Evolutionary conservation across 768 basidiomycete species (phyloP), one percentile per base, ranked within the genome.

Genomic region (Rubroboletus satanas): DNA sequence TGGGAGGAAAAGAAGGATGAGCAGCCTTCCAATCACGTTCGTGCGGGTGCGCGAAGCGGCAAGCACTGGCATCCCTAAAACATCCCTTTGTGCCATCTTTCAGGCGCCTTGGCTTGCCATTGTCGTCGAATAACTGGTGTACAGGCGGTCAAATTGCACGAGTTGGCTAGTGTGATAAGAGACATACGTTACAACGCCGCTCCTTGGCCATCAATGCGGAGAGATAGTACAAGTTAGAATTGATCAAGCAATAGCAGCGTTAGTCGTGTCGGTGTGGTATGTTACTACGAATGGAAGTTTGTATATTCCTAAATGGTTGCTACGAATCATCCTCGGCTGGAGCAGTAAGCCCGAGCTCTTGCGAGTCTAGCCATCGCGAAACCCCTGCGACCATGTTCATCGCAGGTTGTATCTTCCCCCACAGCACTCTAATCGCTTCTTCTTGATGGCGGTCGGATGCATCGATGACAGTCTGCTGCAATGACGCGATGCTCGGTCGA

Each of bases 11-110:
- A 44, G 70, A 71, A 45, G 55, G 28, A 4, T 49, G 46, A 1
- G 75, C 74, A n/a, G 46, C 36, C 48, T 50, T 42, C 75, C 75
- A 75, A 15, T 57, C 57, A 2, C 68, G 66, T 29, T 73, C 67
- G 50, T 60, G 59, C 7, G 74, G 74, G 28, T 71, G 70, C 14
- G 47, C 72, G 31, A 70, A 71, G 38, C n/a, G 45, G 47, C 70
- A 71, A n/a, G 21, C 54, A 38, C 48, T 59, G 41, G 57, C 64
- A 41, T 58, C 57, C 32, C 61, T 61, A 10, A 0, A 12, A 41
- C 70, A 71, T 2, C 70, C 70, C 45, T 11, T 57, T 7, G 50
- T 54, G 3, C 67, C 64, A 17, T 61, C 52, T 45, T 6, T 67
- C 38, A 58, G 26, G 15, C 54, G 59, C 23, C 70, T 66, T 11